These are phyloP conservation scores for Sporobolomyces phaffii DNA, from an alignment of 768 basidiomycete species.

Conservation along the genomic window DNA sequence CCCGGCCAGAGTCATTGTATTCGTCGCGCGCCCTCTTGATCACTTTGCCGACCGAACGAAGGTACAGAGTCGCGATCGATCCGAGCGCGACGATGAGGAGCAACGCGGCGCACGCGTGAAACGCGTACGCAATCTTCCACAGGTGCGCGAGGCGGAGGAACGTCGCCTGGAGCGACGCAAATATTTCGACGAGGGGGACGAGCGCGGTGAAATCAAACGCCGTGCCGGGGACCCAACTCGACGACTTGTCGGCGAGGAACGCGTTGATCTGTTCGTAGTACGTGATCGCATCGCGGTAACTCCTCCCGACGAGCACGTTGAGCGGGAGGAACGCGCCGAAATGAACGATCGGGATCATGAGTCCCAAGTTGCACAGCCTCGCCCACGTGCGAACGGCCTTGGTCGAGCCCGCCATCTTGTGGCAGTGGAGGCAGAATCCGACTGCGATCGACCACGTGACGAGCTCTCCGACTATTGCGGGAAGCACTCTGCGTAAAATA, in stretches of 20 bases:
- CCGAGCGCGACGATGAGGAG: background rate
- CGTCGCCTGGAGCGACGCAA: background rate
- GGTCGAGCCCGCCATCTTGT: background rate
- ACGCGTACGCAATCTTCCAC: background rate
- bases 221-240: background rate
- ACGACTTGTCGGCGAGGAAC: background rate
- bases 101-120: background rate
- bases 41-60: background rate
- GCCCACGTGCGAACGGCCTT: background rate
- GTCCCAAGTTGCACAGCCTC: background rate
- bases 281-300: background rate
- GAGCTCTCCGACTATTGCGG: background rate
- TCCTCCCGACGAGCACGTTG: background rate
- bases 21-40: background rate
- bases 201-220: background rate
- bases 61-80: background rate
- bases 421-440: background rate
- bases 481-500: background rate
- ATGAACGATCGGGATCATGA: background rate
- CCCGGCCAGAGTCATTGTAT: background rate
- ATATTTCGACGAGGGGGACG: background rate
- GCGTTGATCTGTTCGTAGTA: background rate
- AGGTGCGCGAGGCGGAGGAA: background rate
- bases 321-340: background rate
- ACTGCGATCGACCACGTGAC: slow-evolving; percentile 7